These are phyloP conservation scores for Symbiodinium pilosum DNA, from an alignment of 73 alveolate species.

Conservation along the genomic window DNA sequence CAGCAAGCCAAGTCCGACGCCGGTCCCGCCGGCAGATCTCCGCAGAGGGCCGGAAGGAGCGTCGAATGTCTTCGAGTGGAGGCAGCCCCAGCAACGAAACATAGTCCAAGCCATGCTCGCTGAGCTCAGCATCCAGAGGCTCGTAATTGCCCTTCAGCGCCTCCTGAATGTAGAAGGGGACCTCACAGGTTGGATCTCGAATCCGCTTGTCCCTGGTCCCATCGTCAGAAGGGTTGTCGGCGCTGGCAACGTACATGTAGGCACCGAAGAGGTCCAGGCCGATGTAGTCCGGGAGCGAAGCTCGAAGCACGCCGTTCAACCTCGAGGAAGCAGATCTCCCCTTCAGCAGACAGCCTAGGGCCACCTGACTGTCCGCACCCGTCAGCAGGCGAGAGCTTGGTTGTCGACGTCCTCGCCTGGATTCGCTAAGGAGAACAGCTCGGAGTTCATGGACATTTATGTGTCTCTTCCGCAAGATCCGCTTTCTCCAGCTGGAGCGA, in stretches of 20 bases:
- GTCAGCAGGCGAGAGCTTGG: neutral
- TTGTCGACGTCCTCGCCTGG: neutral
- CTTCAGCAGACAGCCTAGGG: neutral
- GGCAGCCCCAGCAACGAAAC: neutral
- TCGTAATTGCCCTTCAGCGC: neutral
- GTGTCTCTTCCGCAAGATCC: neutral
- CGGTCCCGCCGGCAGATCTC: too few species aligned
- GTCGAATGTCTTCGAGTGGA: too few species aligned
- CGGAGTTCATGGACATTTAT: neutral
- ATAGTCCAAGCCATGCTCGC: neutral
- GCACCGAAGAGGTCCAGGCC: neutral
- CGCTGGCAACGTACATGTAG: neutral
- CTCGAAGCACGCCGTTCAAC: neutral
- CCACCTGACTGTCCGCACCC: conserved; percentile 1
- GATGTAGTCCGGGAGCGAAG: neutral
- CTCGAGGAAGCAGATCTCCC: neutral
- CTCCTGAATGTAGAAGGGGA: neutral
- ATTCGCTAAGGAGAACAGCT: neutral
- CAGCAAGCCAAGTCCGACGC: too few species aligned
- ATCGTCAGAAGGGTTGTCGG: neutral
- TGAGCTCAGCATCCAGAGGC: neutral
- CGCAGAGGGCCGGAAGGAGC: too few species aligned
- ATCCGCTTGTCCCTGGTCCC: neutral
- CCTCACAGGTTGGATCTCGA: neutral
- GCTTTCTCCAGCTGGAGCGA: neutral